Percentiles rank a stretch among this genome's conserved stretches.
Conservation (phyloP, 192 early-diverging fungal genomes). For the Obelidium mucronatum region DNA sequence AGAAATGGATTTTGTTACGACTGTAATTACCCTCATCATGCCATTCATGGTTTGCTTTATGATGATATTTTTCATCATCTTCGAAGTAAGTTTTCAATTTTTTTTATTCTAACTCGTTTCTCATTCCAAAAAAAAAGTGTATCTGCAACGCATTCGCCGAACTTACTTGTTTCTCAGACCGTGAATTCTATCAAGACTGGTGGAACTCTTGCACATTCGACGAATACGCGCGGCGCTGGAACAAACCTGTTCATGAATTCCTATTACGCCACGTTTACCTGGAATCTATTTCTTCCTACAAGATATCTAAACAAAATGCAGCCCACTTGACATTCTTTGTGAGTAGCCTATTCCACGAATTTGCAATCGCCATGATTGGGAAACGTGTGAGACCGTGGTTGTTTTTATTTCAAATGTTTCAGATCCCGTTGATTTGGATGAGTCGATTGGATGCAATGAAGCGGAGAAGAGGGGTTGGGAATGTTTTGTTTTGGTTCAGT, state of each 20-base stretch:
- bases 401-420: constrained; percentile 86
- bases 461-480: constrained; percentile 72
- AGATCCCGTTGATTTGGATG: constrained; percentile 87
- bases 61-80: constrained; percentile 93
- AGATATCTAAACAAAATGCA: constrained; percentile 72
- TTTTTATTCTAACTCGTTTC: background rate
- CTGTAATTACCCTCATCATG: constrained; percentile 71
- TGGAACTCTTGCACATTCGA: constrained; percentile 93
- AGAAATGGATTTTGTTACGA: constrained; percentile 61
- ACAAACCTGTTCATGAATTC: constrained; percentile 94
- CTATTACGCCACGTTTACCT: constrained; percentile 90
- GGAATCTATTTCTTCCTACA: constrained; percentile 75
- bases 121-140: constrained; percentile 51
- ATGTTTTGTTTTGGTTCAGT: constrained; percentile 89
- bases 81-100: constrained; percentile 65
- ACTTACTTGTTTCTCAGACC: constrained; percentile 92
- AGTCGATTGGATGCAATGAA: constrained; percentile 65
- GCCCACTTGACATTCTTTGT: constrained; percentile 84
- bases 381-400: constrained; percentile 76
- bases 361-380: constrained; percentile 77
- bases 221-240: constrained; percentile 97
- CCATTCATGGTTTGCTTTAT: constrained; percentile 94
- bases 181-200: constrained; percentile 99
- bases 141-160: constrained; percentile 97
- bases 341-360: constrained; percentile 80